Evolutionary conservation across 805 yeast genomes (phyloP).

Genomic region (Komagataella pseudopastoris): DNA sequence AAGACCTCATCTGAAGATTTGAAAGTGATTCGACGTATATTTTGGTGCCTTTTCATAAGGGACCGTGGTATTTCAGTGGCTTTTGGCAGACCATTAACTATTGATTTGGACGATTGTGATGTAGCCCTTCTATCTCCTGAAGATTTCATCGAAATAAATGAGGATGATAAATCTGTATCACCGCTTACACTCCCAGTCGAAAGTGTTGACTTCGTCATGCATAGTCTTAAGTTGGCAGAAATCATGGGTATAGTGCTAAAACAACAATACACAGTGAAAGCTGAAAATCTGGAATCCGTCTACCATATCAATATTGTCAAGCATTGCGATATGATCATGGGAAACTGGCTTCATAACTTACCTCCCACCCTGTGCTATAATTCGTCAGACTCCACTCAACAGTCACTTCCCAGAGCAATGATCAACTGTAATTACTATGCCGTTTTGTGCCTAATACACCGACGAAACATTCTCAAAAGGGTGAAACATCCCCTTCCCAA

Average conservation of each 20-base stretch:
- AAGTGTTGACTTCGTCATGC: slow-evolving; percentile 42
- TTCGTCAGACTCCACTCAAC: slow-evolving; percentile 23
- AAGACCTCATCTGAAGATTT: slow-evolving; percentile 7
- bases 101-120: slow-evolving; percentile 62
- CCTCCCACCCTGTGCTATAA: slow-evolving; percentile 46
- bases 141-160: slow-evolving; percentile 29
- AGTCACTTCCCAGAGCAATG: slow-evolving; percentile 1
- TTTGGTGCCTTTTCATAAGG: slow-evolving; percentile 69
- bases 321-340: slow-evolving; percentile 50
- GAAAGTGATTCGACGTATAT: slow-evolving; percentile 17
- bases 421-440: slow-evolving; percentile 4
- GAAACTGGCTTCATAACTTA: slow-evolving; percentile 54
- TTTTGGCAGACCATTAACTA: slow-evolving; percentile 58
- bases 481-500: slow-evolving; percentile 10
- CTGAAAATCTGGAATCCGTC: slow-evolving; percentile 21
- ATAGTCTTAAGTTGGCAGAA: slow-evolving; percentile 51
- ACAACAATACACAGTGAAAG: slow-evolving; percentile 45
- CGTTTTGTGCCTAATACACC: slow-evolving; percentile 3
- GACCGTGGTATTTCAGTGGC: slow-evolving; percentile 62
- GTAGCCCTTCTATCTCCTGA: slow-evolving; percentile 57
- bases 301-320: slow-evolving; percentile 30
- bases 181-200: slow-evolving; percentile 15
- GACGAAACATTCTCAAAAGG: slow-evolving; percentile 3
- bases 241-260: slow-evolving; percentile 54
- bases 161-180: slow-evolving; percentile 22